Evolutionary conservation across 2,329 filamentous ascomycete species (phyloP).

Genomic region (Talaromyces marneffei): DNA sequence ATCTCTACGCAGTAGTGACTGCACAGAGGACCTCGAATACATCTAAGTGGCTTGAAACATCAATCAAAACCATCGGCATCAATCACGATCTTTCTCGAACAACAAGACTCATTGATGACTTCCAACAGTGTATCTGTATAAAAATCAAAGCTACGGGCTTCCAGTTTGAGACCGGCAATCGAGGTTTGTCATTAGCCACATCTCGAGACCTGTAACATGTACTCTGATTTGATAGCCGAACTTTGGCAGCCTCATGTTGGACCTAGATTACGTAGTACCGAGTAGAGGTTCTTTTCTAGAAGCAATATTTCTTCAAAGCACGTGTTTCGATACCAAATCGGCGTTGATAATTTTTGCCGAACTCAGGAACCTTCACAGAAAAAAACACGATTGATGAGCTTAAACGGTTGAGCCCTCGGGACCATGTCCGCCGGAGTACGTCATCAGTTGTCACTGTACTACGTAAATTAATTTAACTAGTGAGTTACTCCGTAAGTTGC

Average conservation of each 20-base stretch:
- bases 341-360: background rate
- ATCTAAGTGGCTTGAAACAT: background rate
- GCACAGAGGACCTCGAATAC: background rate
- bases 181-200: background rate
- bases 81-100: no score
- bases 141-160: background rate
- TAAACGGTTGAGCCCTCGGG: background rate
- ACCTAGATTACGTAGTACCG: no score
- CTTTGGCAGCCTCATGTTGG: background rate
- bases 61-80: background rate
- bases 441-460: no score
- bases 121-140: background rate
- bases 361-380: background rate
- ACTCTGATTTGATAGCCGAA: background rate
- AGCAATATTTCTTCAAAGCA: background rate
- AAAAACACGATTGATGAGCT: background rate
- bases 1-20: background rate
- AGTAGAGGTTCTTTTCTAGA: no score
- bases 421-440: slow-evolving; percentile 7
- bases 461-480: no score
- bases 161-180: background rate
- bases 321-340: background rate
- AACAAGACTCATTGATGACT: background rate
- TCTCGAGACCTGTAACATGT: background rate
- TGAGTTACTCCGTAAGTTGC: no score